A percentile compares a stretch with the other conserved stretches of the same genome.
phyloP scores from a whole-genome alignment of 1,284 basidiomycete genomes.

The Xerocomus minutiporus region DNA sequence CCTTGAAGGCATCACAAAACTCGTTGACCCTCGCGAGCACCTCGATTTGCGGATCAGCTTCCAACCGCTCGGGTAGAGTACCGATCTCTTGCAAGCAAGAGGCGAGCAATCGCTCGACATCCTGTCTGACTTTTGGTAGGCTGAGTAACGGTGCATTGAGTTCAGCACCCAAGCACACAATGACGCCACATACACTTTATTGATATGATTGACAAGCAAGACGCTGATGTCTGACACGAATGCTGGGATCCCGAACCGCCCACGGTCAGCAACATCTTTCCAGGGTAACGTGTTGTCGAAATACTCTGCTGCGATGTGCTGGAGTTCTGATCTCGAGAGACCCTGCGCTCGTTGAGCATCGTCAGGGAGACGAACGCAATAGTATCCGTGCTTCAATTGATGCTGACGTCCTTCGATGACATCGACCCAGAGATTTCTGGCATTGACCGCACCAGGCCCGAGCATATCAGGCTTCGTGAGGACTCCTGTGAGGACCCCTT shows the following conservation, averaged over 20 bases:
- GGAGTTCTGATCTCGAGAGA: slow-evolving; percentile 37
- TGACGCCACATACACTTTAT: slow-evolving; percentile 41
- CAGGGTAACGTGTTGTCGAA: slow-evolving; percentile 51
- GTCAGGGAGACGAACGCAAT: slow-evolving; percentile 62
- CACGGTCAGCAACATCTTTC: slow-evolving; percentile 40
- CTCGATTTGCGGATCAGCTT: slow-evolving; percentile 42
- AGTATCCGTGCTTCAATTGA: slow-evolving; percentile 55
- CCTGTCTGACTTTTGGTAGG: slow-evolving; percentile 37
- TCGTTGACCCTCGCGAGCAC: slow-evolving; percentile 42
- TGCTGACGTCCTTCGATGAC: slow-evolving; percentile 47
- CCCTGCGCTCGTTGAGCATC: slow-evolving; percentile 47
- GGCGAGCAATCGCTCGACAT: slow-evolving; percentile 37
- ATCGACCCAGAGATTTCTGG: slow-evolving; percentile 45
- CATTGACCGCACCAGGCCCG: slow-evolving; percentile 40
- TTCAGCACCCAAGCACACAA: background rate
- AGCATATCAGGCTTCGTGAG: slow-evolving; percentile 63
- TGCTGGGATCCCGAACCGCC: slow-evolving; percentile 52
- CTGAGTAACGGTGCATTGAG: slow-evolving; percentile 30
- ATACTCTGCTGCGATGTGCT: slow-evolving; percentile 40
- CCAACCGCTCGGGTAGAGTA: slow-evolving; percentile 40
- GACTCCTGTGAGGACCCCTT: slow-evolving; percentile 39
- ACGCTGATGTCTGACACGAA: slow-evolving; percentile 51
- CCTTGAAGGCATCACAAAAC: slow-evolving; percentile 41
- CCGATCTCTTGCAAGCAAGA: slow-evolving; percentile 36
- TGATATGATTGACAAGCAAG: slow-evolving; percentile 49